A percentile compares a stretch with the other conserved stretches of the same genome.
phyloP scores from a whole-genome alignment of 2,329 filamentous ascomycete genomes.

The Clarireedia hainanense region DNA sequence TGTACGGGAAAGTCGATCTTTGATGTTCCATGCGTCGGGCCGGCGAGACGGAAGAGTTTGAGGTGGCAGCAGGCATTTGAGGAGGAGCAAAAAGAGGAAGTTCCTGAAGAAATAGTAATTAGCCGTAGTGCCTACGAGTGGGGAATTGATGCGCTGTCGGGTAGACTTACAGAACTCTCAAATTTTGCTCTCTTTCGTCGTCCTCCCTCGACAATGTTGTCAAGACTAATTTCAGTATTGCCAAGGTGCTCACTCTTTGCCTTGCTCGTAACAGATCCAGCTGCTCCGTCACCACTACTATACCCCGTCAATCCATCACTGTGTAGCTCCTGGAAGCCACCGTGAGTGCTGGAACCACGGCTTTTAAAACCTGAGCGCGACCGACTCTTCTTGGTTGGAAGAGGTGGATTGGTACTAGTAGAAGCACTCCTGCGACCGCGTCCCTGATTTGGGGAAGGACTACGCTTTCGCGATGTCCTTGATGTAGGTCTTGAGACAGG shows the following conservation, averaged over 20 bases:
- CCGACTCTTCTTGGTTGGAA: slow-evolving; percentile 53
- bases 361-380: slow-evolving; percentile 62
- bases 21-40: slow-evolving; percentile 70
- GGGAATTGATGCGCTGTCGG: background rate
- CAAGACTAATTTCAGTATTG: slow-evolving; percentile 93
- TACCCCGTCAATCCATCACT: slow-evolving; percentile 65
- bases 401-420: slow-evolving; percentile 43
- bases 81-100: slow-evolving; percentile 89
- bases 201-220: slow-evolving; percentile 96
- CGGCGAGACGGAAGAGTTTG: slow-evolving; percentile 93
- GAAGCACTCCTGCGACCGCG: slow-evolving; percentile 73
- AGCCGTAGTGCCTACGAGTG: slow-evolving; percentile 2
- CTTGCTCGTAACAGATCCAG: slow-evolving; percentile 68
- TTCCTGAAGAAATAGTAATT: slow-evolving; percentile 53
- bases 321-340: slow-evolving; percentile 49
- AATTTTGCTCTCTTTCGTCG: slow-evolving; percentile 90
- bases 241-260: slow-evolving; percentile 76
- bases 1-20: slow-evolving; percentile 67
- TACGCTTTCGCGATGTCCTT: slow-evolving; percentile 66
- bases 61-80: slow-evolving; percentile 88
- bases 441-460: slow-evolving; percentile 62
- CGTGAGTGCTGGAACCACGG: slow-evolving; percentile 46
- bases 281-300: slow-evolving; percentile 79
- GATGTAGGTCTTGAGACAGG: slow-evolving; percentile 62
- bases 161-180: slow-evolving; percentile 83